phyloP scores from a whole-genome alignment of 2,329 filamentous ascomycete species.

The Colletotrichum tamarilloi region DNA sequence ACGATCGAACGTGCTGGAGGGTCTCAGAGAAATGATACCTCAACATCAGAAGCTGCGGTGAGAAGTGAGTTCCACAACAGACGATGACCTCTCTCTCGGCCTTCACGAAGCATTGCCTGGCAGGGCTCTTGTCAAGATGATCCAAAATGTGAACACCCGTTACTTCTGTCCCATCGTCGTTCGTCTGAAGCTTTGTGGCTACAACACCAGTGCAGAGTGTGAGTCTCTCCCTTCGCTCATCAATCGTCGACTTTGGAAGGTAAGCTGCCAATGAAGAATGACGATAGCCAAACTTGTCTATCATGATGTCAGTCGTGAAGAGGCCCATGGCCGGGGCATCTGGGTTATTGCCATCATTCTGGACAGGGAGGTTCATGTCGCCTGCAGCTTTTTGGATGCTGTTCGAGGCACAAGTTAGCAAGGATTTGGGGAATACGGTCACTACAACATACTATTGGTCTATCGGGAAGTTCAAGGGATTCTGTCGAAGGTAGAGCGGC shows the following conservation, averaged over 20 bases:
- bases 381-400: conserved; percentile 41
- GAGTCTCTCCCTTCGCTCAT: conserved; percentile 38
- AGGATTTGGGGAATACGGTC: not conserved
- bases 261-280: conserved; percentile 43
- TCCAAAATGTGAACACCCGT: conserved; percentile 40
- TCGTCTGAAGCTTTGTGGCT: conserved; percentile 42
- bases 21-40: conserved; percentile 14
- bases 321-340: conserved; percentile 41
- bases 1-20: not conserved
- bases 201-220: conserved; percentile 45
- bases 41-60: conserved; percentile 46
- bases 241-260: conserved; percentile 39
- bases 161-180: conserved; percentile 35
- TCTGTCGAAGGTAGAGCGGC: conserved; percentile 37
- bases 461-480: conserved; percentile 14
- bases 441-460: conserved; percentile 35
- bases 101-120: conserved; percentile 38
- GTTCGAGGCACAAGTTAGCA: not conserved
- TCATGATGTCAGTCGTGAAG: conserved; percentile 43
- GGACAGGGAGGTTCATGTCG: conserved; percentile 41
- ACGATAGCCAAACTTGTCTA: conserved; percentile 40
- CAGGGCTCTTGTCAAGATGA: conserved; percentile 8
- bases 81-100: conserved; percentile 45
- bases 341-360: conserved; percentile 43
- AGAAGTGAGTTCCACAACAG: conserved; percentile 42